These are phyloP conservation scores for Amesomyces nigricolor DNA, from an alignment of 2,329 filamentous ascomycete genomes.

Conservation along the genomic window DNA sequence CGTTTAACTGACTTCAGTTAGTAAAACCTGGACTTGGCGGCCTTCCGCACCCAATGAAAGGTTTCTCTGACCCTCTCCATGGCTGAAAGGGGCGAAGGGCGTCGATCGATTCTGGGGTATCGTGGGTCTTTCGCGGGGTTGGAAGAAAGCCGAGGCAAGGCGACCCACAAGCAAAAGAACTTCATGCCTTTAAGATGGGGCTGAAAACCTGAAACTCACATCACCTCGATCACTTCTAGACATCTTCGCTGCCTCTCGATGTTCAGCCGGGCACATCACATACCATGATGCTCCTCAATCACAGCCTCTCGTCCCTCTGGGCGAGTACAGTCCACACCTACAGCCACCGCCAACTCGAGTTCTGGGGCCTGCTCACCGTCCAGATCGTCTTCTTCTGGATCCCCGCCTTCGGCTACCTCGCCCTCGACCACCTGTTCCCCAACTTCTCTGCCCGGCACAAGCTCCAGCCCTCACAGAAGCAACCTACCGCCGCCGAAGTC, in stretches of 20 bases:
- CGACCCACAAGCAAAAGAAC: no score
- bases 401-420: constrained; percentile 38
- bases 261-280: no score
- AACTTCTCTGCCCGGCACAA: constrained; percentile 47
- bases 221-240: no score
- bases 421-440: constrained; percentile 41
- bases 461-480: constrained; percentile 46
- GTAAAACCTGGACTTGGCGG: no score
- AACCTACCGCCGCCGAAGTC: constrained; percentile 43
- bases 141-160: no score
- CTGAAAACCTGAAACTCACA: no score
- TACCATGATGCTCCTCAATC: constrained; percentile 1
- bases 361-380: constrained; percentile 36
- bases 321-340: constrained; percentile 21
- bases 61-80: not conserved
- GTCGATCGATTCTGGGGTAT: no score
- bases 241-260: no score
- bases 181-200: no score
- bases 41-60: not conserved
- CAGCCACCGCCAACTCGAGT: constrained; percentile 32
- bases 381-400: constrained; percentile 44
- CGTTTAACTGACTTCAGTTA: no score
- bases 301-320: constrained; percentile 20
- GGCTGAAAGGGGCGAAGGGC: no score
- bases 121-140: no score